These are phyloP conservation scores for Astrothelium subdiscretum DNA, from an alignment of 495 filamentous ascomycete genomes.

Conservation along the genomic window DNA sequence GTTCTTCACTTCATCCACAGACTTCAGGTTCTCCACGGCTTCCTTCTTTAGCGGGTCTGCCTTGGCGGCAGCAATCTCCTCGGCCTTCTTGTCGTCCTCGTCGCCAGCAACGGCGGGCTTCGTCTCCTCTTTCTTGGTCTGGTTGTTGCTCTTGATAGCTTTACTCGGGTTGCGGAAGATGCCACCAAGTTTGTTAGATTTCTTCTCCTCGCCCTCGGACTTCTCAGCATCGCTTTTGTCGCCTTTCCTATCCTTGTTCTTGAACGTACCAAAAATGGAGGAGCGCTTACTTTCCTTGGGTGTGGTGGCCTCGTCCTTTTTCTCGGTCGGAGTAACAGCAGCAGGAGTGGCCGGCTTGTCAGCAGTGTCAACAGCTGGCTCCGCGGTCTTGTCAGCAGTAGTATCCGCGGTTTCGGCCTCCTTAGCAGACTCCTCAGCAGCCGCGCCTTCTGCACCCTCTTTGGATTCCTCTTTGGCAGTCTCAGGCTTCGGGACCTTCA, in stretches of 20 bases:
- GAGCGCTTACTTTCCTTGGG: conserved; percentile 23
- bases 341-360: conserved; percentile 19
- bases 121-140: conserved; percentile 26
- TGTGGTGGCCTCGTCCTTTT: conserved; percentile 6
- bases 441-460: conserved; percentile 5
- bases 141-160: conserved; percentile 20
- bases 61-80: conserved; percentile 14
- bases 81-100: conserved; percentile 19
- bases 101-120: neutral
- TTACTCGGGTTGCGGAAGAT: conserved; percentile 27
- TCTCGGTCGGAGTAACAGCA: conserved; percentile 10
- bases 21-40: neutral
- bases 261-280: conserved; percentile 24
- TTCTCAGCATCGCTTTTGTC: conserved; percentile 18
- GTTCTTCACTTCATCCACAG: conserved; percentile 8
- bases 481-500: conserved; percentile 5
- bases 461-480: conserved; percentile 1
- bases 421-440: conserved; percentile 20
- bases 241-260: conserved; percentile 15
- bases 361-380: conserved; percentile 14
- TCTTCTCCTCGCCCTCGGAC: conserved; percentile 2
- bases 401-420: conserved; percentile 10
- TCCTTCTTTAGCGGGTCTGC: conserved; percentile 2
- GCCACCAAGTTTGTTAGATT: conserved; percentile 10
- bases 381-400: conserved; percentile 4